Base-by-base conservation (phyloP, 257 asterid genomes). In the Capsicum baccatum region DNA sequence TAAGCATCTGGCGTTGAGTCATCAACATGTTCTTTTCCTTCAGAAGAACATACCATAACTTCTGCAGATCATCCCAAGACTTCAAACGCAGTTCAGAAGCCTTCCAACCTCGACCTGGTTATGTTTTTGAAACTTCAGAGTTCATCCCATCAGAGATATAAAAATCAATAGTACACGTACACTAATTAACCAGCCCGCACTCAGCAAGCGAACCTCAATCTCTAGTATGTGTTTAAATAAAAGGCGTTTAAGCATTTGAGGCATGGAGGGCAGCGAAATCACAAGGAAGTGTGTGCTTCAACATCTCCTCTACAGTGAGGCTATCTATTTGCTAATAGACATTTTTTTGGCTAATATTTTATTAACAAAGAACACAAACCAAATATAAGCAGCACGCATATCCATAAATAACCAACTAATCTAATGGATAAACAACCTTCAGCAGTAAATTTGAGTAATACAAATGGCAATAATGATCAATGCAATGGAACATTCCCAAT, bases 31-130 rank as follows among this genome's bases (percentile, higher is more conserved):
- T 96, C 89, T 93, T 94, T 87, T 94, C 98, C 93, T 92, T 93
- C 68, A 94, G 87, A 84, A 96, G 95, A 81, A 96, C 97, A 87
- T 88, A 92, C 98, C 98, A 96, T 12, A 96, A 94, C 92, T 94
- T 95, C 71, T 94, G 90, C 84, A 96, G 97, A 89, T 96, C 98
- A 88, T 96, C 98, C 99, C 99, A 96, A 21, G 98, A 94, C 92
- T 94, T 94, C 80, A 96, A 95, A 85, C 98, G 98, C 86, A 96
- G 91, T 86, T 96, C 98, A 85, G 94, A 82, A 84, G 99, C 98
- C 91, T 96, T 96, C 98, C 98, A 96, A 81, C 99, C 82, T 88
- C 98, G 89, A 88, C 98, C 98, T 96, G 78, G 76, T 89, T 73
- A 74, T 17, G 35, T 52, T 52, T 52, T 1, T 78, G 87, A 78